phyloP scores from a whole-genome alignment of 2,329 filamentous ascomycete genomes.

The Blumeria hordei region DNA sequence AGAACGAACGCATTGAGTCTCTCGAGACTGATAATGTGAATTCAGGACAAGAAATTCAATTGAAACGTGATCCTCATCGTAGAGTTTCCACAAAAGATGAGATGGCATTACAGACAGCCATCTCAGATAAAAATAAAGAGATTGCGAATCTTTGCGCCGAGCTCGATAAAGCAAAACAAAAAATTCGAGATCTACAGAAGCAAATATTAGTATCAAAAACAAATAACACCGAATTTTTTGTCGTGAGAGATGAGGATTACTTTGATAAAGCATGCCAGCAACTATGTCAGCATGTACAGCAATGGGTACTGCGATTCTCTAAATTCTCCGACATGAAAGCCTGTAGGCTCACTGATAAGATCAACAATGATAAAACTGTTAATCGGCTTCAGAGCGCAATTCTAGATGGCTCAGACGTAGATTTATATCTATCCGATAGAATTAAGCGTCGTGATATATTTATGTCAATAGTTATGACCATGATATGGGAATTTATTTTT shows the following conservation, averaged over 20 bases:
- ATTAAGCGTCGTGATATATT: constrained; percentile 80
- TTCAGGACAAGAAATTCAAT: constrained; percentile 43
- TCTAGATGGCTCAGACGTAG: constrained; percentile 81
- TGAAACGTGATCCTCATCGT: constrained; percentile 36
- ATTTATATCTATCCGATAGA: constrained; percentile 66
- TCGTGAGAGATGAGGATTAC: constrained; percentile 71
- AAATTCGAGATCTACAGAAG: constrained; percentile 30
- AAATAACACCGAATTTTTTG: constrained; percentile 49
- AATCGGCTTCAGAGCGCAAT: constrained; percentile 86
- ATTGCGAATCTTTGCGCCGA: constrained; percentile 56
- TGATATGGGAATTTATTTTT: constrained; percentile 98
- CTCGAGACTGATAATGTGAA: constrained; percentile 44
- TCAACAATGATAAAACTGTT: constrained; percentile 80
- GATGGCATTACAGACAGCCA: constrained; percentile 33
- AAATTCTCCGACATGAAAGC: constrained; percentile 87
- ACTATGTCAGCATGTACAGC: constrained; percentile 84
- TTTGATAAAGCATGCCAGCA: constrained; percentile 87
- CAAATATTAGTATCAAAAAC: constrained; percentile 34
- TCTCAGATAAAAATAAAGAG: constrained; percentile 68
- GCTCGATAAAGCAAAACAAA: constrained; percentile 42
- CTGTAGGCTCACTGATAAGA: constrained; percentile 60
- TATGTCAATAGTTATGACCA: constrained; percentile 97
- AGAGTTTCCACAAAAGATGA: constrained; percentile 36
- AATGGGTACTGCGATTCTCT: constrained; percentile 94
- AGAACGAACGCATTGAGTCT: constrained; percentile 43